Percentiles rank a stretch among this genome's conserved stretches.
Evolutionary conservation across 2,329 filamentous ascomycete genomes (phyloP).

Genomic region (Aspergillus arachidicola): DNA sequence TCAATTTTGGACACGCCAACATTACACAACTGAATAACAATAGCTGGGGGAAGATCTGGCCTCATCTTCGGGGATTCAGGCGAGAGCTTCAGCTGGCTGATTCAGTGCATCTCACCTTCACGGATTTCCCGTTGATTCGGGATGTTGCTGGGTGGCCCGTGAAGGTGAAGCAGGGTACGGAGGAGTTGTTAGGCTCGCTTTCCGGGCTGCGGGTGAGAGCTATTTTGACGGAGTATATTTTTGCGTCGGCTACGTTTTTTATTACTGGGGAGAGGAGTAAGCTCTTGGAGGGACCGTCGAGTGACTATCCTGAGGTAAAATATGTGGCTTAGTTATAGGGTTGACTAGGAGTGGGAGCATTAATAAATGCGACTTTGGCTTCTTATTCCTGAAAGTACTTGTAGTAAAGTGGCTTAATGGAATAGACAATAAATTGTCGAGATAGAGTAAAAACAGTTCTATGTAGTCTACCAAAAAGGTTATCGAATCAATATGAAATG

Average conservation of each 20-base stretch:
- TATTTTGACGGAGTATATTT: background rate
- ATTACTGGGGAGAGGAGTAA: background rate
- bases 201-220: background rate
- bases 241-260: background rate
- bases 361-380: background rate
- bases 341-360: too few species aligned
- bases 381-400: background rate
- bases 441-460: too few species aligned
- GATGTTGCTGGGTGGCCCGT: background rate
- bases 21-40: background rate
- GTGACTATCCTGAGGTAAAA: background rate
- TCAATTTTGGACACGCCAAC: background rate
- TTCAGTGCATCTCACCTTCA: background rate
- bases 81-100: background rate
- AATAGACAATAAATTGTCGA: too few species aligned
- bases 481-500: too few species aligned
- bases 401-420: too few species aligned
- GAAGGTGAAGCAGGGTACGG: background rate
- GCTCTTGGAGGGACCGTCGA: background rate
- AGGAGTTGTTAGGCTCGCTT: background rate
- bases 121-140: background rate
- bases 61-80: background rate
- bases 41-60: background rate
- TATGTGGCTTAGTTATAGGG: background rate
- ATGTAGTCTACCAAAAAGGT: too few species aligned